Conservation (phyloP, 73 alveolate species). For the Paramecium pentaurelia region DNA sequence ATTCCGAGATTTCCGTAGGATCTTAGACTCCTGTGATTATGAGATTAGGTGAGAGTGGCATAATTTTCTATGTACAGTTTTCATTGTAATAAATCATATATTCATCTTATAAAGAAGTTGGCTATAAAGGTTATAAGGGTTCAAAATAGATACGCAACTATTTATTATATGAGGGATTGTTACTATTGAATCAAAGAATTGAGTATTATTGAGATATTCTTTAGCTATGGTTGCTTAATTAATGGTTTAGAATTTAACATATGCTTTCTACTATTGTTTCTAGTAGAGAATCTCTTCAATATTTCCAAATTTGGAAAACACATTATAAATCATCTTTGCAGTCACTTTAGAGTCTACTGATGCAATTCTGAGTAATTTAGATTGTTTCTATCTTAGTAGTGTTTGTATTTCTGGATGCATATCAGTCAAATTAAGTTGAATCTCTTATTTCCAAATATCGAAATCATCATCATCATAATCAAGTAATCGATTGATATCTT, state of each 20-base stretch:
- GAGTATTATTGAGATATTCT: slow-evolving; percentile 37
- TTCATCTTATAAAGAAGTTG: slow-evolving; percentile 9
- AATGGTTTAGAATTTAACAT: not conserved
- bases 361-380: not conserved
- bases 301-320: not conserved
- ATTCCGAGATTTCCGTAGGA: not conserved
- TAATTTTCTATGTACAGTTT: not conserved
- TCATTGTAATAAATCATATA: slow-evolving; percentile 4
- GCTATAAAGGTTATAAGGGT: not conserved
- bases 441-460: slow-evolving; percentile 5
- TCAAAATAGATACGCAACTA: slow-evolving; percentile 16
- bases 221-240: not conserved
- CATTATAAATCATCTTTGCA: slow-evolving; percentile 14
- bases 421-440: not conserved
- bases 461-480: slow-evolving; percentile 27
- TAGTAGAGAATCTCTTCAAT: not conserved
- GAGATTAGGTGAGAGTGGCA: slow-evolving; percentile 27
- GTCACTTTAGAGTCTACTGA: not conserved
- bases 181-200: slow-evolving; percentile 42
- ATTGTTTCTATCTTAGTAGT: not conserved
- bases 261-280: not conserved
- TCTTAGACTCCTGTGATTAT: slow-evolving; percentile 24
- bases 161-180: not conserved
- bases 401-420: slow-evolving; percentile 23
- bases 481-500: not conserved